Evolutionary conservation across 768 basidiomycete genomes (phyloP).

Genomic region (Auricularia sp.): DNA sequence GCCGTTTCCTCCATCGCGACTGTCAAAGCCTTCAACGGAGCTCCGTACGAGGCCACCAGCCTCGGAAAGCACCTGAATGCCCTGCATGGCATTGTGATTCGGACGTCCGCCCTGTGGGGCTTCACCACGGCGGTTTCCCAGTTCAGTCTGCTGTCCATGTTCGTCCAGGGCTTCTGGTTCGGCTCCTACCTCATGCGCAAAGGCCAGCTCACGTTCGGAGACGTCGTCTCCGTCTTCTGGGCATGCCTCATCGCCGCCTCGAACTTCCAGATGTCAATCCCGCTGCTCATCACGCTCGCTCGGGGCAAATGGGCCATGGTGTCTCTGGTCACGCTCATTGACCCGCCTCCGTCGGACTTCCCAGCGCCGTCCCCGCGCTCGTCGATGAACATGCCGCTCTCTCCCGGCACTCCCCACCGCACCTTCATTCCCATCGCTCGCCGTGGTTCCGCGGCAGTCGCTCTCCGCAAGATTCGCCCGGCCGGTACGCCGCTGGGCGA

Average conservation of each 20-base stretch:
- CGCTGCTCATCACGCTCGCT: conserved; percentile 63
- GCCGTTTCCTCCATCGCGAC: conserved; percentile 70
- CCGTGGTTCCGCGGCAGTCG: not conserved
- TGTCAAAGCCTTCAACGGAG: conserved; percentile 88
- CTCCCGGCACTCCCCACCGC: conserved; percentile 12
- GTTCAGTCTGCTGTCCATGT: conserved; percentile 84
- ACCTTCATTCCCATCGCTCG: not conserved
- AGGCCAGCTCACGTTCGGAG: conserved; percentile 56
- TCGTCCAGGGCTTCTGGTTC: conserved; percentile 96
- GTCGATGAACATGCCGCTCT: conserved; percentile 6
- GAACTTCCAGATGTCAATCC: conserved; percentile 81
- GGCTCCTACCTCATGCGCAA: conserved; percentile 82
- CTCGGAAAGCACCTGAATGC: conserved; percentile 36
- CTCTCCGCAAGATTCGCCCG: conserved; percentile 59
- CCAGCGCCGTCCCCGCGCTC: conserved; percentile 6
- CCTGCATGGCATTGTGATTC: conserved; percentile 38
- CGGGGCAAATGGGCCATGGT: conserved; percentile 80
- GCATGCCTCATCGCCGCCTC: conserved; percentile 84
- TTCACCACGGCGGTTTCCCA: conserved; percentile 56
- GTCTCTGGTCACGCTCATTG: conserved; percentile 51
- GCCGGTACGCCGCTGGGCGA: conserved; percentile 52
- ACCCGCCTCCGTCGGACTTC: conserved; percentile 23
- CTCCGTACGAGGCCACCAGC: conserved; percentile 41
- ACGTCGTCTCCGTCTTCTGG: conserved; percentile 98
- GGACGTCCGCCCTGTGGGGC: conserved; percentile 68